Evolutionary conservation across 2,329 filamentous ascomycete species (phyloP), one percentile per base, ranked within the genome.

Genomic region (Pseudocercospora vitis): DNA sequence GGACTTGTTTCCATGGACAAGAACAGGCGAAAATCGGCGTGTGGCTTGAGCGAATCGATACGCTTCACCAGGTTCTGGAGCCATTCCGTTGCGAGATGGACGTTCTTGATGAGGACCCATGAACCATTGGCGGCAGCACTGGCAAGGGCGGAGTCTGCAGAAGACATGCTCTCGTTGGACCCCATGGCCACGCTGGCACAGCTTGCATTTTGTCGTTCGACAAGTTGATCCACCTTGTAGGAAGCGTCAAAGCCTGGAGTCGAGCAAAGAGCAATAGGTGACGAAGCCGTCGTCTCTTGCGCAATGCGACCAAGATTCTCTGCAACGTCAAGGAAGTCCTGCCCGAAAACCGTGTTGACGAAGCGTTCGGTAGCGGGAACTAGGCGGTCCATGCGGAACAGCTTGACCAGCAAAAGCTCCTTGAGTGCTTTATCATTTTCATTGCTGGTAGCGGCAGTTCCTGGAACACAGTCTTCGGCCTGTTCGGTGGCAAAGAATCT

Each of bases 161-260:
- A 94, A 53, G 91, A 85, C 14, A 95, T 79, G 69, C 91, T 89
- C 78, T 99, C 94, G 67, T 95, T 95, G 40, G 94, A 97, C 68
- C 94, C 94, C 94, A 99, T 99, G 65, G 95, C 95, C 68, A 99
- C 96, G 72, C 96, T 96, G 55, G 91, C 91, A 75, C 94, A 99
- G 50, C 83, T 85, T 48, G 89, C 86, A 55, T 84, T 83, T 71
- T 84, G 86, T 62, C 89, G 83, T 72, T 96, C 89, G 24, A 97
- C 95, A 50, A 99, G 80, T 57, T 86, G 90, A 71, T 99, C 94
- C 56, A 99, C 94, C 78, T 99, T 99, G 84, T 97, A 99, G 70
- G 90, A 96, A 50, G 95, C 95, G 73, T 99, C 94, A 70, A 99
- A 99, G 31, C 94, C 94, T 56, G 92, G 91, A 66, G 88, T 96